Base-by-base conservation (phyloP, 257 asterid genomes). In the Rehmannia glutinosa region DNA sequence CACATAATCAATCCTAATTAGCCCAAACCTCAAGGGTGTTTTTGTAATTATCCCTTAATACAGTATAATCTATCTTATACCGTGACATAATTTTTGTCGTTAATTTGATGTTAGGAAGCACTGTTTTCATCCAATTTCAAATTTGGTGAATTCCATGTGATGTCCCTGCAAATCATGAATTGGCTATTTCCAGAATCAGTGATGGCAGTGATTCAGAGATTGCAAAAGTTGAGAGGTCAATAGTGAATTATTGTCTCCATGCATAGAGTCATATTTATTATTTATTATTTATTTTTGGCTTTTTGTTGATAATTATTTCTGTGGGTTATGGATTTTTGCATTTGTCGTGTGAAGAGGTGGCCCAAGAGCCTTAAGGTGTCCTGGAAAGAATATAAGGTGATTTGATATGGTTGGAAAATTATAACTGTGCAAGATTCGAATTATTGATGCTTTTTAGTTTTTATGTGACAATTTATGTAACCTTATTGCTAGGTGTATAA, bases 291-390 rank as follows among this genome's bases (percentile, higher is more conserved):
- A 41, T 11, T 38, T 0, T 27, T 39, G 38, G 12, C 32, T 36
- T 1, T 28, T 17, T 41, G 9, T 4, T 62, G 62, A 72, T 55
- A 72, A 64, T 73, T 28, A 72, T 51, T 55, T 36, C 20, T 24
- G 17, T 32, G 68, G 54, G 70, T 17, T 69, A 38, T 82, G 88
- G 81, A 79, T 73, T 77, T 74, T 77, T 80, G 85, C 76, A 72
- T 71, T 71, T 81, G 90, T 88, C 83, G 36, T 63, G 76, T 75
- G 72, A 78, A 67, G 36, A 64, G 45, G 65, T 71, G 84, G 85
- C 66, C 84, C 82, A 69, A 23, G 43, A 35, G 30, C 35, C 69
- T 23, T 20, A 20, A 45, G 61, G 73, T 64, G 27, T 25, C 13
- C 5, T 41, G 53, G 47, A 45, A 58, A 64, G 35, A 43, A 47